These are phyloP conservation scores for Helicostylum pulchrum DNA, from an alignment of 192 early-diverging fungal genomes.

Conservation along the genomic window DNA sequence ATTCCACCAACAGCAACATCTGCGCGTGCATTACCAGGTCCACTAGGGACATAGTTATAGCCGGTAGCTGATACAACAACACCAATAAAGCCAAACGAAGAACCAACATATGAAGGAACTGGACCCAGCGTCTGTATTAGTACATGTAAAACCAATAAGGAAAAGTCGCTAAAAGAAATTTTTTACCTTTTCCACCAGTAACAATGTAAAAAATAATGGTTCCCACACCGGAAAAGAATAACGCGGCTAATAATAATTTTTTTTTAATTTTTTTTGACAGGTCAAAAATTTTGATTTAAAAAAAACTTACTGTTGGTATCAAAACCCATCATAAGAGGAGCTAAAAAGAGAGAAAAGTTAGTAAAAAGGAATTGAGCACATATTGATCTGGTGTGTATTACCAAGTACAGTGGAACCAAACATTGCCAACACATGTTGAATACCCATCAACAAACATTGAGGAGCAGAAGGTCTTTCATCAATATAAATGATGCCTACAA, in stretches of 20 bases:
- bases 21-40: conserved; percentile 40
- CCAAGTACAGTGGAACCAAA: conserved; percentile 56
- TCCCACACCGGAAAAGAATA: conserved; percentile 54
- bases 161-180: background rate
- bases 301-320: conserved; percentile 36
- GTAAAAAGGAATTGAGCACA: too few species aligned
- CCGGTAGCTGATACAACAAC: conserved; percentile 48
- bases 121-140: too few species aligned
- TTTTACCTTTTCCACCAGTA: conserved; percentile 46
- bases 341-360: conserved; percentile 6
- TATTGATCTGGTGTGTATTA: conserved; percentile 2
- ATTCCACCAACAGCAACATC: conserved; percentile 51
- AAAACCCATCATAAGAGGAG: conserved; percentile 44
- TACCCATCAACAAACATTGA: conserved; percentile 41
- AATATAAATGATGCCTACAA: conserved; percentile 30
- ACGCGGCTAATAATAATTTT: conserved; percentile 27
- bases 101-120: conserved; percentile 57
- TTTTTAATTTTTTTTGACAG: background rate
- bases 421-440: conserved; percentile 58
- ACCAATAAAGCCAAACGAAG: conserved; percentile 54
- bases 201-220: conserved; percentile 50
- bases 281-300: background rate
- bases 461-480: conserved; percentile 39
- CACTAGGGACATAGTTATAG: conserved; percentile 34
- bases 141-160: background rate